Evolutionary conservation across 225 moss, liverwort and hornwort species (phyloP), one percentile per base, ranked within the genome.

Genomic region (Physcomitrellopsis africana): DNA sequence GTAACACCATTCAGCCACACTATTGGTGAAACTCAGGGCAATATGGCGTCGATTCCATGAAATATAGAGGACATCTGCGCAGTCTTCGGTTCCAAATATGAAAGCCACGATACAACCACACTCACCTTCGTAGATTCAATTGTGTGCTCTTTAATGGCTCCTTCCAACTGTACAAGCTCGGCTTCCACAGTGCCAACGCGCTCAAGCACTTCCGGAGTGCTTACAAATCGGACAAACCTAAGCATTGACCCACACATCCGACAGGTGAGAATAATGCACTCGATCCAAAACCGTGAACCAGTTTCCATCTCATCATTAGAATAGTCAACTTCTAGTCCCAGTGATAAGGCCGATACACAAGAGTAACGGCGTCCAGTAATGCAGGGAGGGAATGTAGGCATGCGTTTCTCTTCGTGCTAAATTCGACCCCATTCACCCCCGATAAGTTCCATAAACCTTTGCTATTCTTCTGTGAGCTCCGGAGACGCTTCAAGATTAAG

Each of bases 171-270:
- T 53, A 93, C 84, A 20, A 97, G 92, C 70, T 97, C 94, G 44
- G 94, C 81, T 80, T 97, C 96, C 76, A 97, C 96, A 29, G 94
- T 92, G 54, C 91, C 94, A 20, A 94, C 96, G 59, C 94, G 92
- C 87, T 97, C 96, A 22, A 97, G 91, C 63, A 97, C 92, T 83
- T 97, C 96, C 11, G 96, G 96, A 5, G 96, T 97, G 74, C 96
- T 97, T 14, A 97, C 94, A 77, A 97, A 97, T 79, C 94, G 74
- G 51, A 94, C 94, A 85, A 97, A 97, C 79, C 96, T 94, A 90
- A 56, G 75, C 47, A 75, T 2, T 41, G 29, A 76, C 62, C 48
- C 27, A 37, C 76, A 64, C 64, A 43, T 44, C 20, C 74, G 53
- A 44, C 37, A 67, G 76, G 68, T 83, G 24, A 83, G 58, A 68